Base-by-base conservation (phyloP, 495 filamentous ascomycete species). In the Penicillium waksmanii region DNA sequence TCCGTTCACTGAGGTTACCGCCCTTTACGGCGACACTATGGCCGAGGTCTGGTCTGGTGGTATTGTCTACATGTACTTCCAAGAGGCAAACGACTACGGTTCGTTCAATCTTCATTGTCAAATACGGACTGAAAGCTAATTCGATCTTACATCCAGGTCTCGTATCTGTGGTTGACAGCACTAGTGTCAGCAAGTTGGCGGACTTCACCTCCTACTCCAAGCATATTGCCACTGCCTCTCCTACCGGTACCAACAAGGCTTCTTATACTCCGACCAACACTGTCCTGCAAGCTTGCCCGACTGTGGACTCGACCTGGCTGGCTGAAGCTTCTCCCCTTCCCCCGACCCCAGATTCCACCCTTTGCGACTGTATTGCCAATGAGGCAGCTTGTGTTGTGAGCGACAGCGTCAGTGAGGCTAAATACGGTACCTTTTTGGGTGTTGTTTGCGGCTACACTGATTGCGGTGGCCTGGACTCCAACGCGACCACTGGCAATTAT, bases 11-110 rank as follows among this genome's bases (percentile, higher is more conserved):
- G 95, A 98, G 65, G 93, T 96, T n/a, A 74, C 73, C 13, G 87
- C 92, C 43, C 81, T 98, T 5, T 98, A 89, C 73, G 89, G 89
- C 2, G 61, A 79, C 6, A 67, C 93, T 35, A 98, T 98, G 95
- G 87, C 85, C 11, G 67, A 65, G 13, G 91, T 97, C 49, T 94
- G 91, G 85, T 96, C 90, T 40, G 94, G 94, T 62, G 94, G 94
- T 68, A 95, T 98, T 62, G 90, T 96, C 18, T 98, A 98, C 80
- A 96, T 96, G 93, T 98, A 95, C 79, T 93, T 93, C 81, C 80
- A 98, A 72, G 92, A 96, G 68, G 79, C 79, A 18, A 98, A 98
- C 75, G 77, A 97, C 72, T 98, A 90, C 68, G 95, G 93, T 88
- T 76, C 58, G 81, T 52, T 47, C 19, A 15, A 4, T 11, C 4